These are phyloP conservation scores for Trichoderma pleuroti DNA, from an alignment of 2,329 filamentous ascomycete genomes.

Conservation along the genomic window DNA sequence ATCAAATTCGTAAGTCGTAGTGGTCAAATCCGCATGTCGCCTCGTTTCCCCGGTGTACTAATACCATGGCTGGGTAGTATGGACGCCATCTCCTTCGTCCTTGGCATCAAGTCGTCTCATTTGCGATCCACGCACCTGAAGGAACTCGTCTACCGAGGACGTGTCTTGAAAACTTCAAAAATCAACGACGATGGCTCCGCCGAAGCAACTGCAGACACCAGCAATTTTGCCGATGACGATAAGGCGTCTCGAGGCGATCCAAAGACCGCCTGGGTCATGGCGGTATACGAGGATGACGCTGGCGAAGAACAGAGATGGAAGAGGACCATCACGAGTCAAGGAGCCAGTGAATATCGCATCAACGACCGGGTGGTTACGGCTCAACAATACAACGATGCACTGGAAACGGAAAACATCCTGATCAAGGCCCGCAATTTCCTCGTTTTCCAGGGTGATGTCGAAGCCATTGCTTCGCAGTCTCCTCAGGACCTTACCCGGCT, in stretches of 20 bases:
- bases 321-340: conserved; percentile 82
- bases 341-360: conserved; percentile 93
- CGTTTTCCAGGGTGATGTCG: conserved; percentile 97
- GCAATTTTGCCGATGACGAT: conserved; percentile 60
- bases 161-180: conserved; percentile 85
- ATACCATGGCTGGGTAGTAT: conserved; percentile 55
- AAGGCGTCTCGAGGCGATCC: conserved; percentile 75
- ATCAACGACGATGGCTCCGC: conserved; percentile 89
- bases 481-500: conserved; percentile 88
- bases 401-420: conserved; percentile 92
- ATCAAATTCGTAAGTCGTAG: conserved; percentile 77
- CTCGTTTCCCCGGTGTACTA: not conserved
- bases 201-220: conserved; percentile 56
- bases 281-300: conserved; percentile 95
- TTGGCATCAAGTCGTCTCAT: conserved; percentile 98
- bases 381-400: conserved; percentile 86
- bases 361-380: conserved; percentile 87
- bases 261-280: conserved; percentile 97
- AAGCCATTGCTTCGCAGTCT: conserved; percentile 92
- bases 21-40: not conserved
- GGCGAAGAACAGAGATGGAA: conserved; percentile 96
- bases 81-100: conserved; percentile 98
- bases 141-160: conserved; percentile 92
- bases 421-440: conserved; percentile 98
- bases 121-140: conserved; percentile 89